Base-by-base conservation (phyloP, 1,139 yeast genomes). In the Zygotorulaspora mrakii region DNA sequence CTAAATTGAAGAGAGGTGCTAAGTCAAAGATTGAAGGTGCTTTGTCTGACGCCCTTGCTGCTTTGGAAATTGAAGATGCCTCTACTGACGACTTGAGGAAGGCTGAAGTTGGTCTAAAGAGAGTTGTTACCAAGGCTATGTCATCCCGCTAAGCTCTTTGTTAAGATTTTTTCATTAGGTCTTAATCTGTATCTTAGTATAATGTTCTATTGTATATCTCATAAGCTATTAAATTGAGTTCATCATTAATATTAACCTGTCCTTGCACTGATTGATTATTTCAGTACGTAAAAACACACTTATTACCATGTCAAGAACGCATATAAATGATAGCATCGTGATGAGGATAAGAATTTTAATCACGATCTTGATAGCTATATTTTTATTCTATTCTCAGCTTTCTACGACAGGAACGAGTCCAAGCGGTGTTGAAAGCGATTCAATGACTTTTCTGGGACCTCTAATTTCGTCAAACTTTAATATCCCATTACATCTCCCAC, bases 61-160 rank as follows among this genome's bases (percentile, higher is more conserved):
- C 97, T 69, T 85, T 91, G 70, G 96, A 89, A 77, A 76, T 91
- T 60, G 96, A 89, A 78, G 98, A 91, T 61, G 79, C 96, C 53
- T 66, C 94, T 64, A 91, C 96, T 69, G 98, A 91, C 67, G 96
- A 88, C 73, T 82, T 76, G 78, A 86, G 97, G 84, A 91, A 87
- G 83, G 98, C 98, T 68, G 98, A 91, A 80, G 87, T 94, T 70
- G 82, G 89, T 72, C 86, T 91, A 72, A 91, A 91, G 88, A 85
- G 98, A 76, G 96, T 94, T 69, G 96, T 88, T 71, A 89, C 96
- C 79, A 91, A 88, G 81, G 97, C 97, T 72, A 86, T 88, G 88
- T 84, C 96, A 65, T 80, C 96, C 73, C 96, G 96, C 82, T 88
- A 86, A 82, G 72, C 46, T 40, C 41, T 38, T 39, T 35, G 44